These are phyloP conservation scores for Syncephalastrum monosporum DNA, from an alignment of 371 early-diverging fungal species.

Conservation along the genomic window DNA sequence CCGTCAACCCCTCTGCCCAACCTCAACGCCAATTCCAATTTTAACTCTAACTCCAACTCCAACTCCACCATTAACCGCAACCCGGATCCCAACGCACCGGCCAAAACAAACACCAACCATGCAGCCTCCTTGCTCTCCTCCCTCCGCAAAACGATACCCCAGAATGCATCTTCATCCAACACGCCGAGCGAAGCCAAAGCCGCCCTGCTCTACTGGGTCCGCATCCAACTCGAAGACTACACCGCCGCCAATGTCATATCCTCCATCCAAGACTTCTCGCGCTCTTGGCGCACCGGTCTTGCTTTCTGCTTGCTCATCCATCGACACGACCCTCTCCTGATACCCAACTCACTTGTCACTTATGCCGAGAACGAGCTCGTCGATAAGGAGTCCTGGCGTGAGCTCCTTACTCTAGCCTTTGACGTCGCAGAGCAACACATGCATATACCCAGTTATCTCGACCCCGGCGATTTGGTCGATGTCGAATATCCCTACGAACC, in stretches of 20 bases:
- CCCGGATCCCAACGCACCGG: too few relatives aligned
- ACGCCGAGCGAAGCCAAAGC: slow-evolving; percentile 48
- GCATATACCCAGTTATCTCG: slow-evolving; percentile 40
- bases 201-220: slow-evolving; percentile 71
- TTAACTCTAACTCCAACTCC: too few relatives aligned
- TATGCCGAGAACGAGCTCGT: slow-evolving; percentile 24
- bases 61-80: too few relatives aligned
- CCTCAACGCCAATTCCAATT: too few relatives aligned
- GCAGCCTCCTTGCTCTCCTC: too few relatives aligned
- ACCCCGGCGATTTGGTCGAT: slow-evolving; percentile 48
- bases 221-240: slow-evolving; percentile 64
- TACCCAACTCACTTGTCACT: slow-evolving; percentile 57
- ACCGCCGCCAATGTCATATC: slow-evolving; percentile 55
- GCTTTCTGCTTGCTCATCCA: slow-evolving; percentile 75
- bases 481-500: slow-evolving; percentile 51
- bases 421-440: slow-evolving; percentile 32
- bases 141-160: too few relatives aligned
- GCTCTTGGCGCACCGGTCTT: slow-evolving; percentile 73
- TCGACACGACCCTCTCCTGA: slow-evolving; percentile 60
- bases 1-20: too few relatives aligned
- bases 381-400: slow-evolving; percentile 36
- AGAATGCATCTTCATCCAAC: too few relatives aligned
- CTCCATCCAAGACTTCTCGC: slow-evolving; percentile 65
- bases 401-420: slow-evolving; percentile 35
- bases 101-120: too few relatives aligned